Conservation (phyloP, 106 monocot species). For the Ottelia alismoides region DNA sequence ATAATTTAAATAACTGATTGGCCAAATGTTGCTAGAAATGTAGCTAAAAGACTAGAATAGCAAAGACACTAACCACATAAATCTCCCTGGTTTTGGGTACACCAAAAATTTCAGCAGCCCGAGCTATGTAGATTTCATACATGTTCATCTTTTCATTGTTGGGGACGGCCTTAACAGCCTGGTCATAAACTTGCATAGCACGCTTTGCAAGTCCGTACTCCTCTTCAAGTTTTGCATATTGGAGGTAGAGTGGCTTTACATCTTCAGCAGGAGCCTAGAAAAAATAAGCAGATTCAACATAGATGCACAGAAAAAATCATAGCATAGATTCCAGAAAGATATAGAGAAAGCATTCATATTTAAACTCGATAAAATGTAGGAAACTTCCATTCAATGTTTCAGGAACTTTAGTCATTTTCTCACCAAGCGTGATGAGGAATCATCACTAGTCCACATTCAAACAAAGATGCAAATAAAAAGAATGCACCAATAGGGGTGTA, state of each 20-base stretch:
- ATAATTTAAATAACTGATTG: too few relatives aligned
- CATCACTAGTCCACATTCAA: too few relatives aligned
- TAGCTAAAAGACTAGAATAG: not conserved
- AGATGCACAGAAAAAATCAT: too few relatives aligned
- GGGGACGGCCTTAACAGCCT: constrained; percentile 77
- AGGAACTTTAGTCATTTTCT: too few relatives aligned
- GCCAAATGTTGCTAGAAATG: too few relatives aligned
- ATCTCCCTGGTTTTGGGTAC: constrained; percentile 95
- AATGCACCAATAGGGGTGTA: too few relatives aligned
- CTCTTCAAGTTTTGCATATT: constrained; percentile 96
- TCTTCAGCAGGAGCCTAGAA: constrained; percentile 78
- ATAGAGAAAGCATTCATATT: too few relatives aligned
- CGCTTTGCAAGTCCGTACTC: constrained; percentile 87
- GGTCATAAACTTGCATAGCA: constrained; percentile 94
- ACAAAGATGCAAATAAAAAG: too few relatives aligned
- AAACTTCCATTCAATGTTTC: too few relatives aligned
- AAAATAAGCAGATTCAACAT: constrained; percentile 1
- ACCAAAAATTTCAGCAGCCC: constrained; percentile 93
- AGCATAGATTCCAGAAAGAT: too few relatives aligned
- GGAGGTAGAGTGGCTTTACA: constrained; percentile 74
- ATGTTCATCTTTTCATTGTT: constrained; percentile 77
- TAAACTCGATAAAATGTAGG: too few relatives aligned
- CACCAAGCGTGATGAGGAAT: too few relatives aligned
- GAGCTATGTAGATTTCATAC: constrained; percentile 97
- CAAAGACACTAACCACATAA: constrained; percentile 58